Conservation (phyloP, 805 yeast species). For the Starmerella davenportii region DNA sequence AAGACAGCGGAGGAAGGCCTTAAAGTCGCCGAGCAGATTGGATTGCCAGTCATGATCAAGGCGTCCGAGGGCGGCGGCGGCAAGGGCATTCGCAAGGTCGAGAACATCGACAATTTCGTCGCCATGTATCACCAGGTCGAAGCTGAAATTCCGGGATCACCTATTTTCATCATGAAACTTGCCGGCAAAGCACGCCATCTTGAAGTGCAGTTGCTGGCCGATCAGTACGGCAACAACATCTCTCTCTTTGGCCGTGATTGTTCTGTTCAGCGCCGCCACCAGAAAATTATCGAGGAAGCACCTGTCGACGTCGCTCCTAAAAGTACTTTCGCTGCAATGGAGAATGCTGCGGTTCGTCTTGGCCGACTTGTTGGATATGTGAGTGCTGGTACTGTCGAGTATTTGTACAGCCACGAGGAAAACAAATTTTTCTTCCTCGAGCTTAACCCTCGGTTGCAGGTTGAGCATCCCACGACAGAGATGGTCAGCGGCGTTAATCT, state of each 20-base stretch:
- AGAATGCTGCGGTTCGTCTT: constrained; percentile 88
- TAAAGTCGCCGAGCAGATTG: constrained; percentile 64
- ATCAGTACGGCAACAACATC: constrained; percentile 94
- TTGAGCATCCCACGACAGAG: constrained; percentile 99
- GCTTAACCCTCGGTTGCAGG: constrained; percentile 95
- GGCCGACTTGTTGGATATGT: constrained; percentile 96
- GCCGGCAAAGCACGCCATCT: constrained; percentile 97
- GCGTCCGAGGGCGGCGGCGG: constrained; percentile 99
- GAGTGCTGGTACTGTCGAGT: constrained; percentile 98
- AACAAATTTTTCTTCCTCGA: constrained; percentile 92
- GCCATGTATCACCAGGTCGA: constrained; percentile 81
- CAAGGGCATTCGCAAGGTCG: constrained; percentile 97
- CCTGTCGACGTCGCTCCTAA: constrained; percentile 89
- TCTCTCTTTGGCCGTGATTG: constrained; percentile 97
- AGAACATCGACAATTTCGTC: constrained; percentile 57
- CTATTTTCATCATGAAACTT: constrained; percentile 90
- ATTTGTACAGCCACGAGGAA: constrained; percentile 81
- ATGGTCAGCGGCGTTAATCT: constrained; percentile 97
- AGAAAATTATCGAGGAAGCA: constrained; percentile 97
- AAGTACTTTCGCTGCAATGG: constrained; percentile 80
- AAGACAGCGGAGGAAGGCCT: constrained; percentile 76
- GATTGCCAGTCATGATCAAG: constrained; percentile 97
- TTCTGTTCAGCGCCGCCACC: constrained; percentile 98
- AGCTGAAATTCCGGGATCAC: constrained; percentile 96
- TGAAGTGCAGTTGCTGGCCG: constrained; percentile 94